phyloP scores from a whole-genome alignment of 169 alveolate species.

The Toxoplasma gondii region DNA sequence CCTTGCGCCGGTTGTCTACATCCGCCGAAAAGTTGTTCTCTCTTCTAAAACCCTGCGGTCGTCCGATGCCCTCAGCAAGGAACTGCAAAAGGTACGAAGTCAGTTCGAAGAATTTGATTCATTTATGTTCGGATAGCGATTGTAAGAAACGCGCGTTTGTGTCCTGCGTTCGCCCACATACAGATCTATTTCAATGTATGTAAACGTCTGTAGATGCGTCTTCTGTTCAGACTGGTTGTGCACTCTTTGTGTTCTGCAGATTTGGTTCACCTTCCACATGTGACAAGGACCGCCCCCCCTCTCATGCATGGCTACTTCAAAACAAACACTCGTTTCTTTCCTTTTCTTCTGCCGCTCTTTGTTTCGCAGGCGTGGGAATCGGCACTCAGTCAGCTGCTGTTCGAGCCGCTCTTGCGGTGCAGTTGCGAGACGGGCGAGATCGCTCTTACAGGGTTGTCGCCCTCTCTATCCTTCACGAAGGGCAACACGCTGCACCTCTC shows the following conservation, averaged over 20 bases:
- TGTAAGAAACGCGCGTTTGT: neutral
- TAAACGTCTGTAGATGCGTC: neutral
- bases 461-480: neutral
- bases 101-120: neutral
- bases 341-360: neutral
- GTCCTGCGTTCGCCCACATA: neutral
- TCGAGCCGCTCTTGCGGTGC: constrained; percentile 14
- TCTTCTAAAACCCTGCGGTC: neutral
- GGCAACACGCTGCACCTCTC: neutral
- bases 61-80: neutral
- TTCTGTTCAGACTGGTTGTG: neutral
- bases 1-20: neutral
- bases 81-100: constrained; percentile 23
- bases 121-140: neutral
- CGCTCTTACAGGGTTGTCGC: neutral
- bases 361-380: constrained; percentile 21
- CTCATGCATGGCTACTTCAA: too few relatives aligned
- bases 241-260: neutral
- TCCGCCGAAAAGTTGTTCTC: neutral
- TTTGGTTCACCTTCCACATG: too few relatives aligned
- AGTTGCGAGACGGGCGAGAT: neutral
- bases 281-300: too few relatives aligned
- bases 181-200: too few relatives aligned
- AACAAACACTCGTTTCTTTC: too few relatives aligned
- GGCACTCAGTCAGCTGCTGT: constrained; percentile 33